Conservation (phyloP, 352 stramenopile species). For the Elongisporangium anandrum region DNA sequence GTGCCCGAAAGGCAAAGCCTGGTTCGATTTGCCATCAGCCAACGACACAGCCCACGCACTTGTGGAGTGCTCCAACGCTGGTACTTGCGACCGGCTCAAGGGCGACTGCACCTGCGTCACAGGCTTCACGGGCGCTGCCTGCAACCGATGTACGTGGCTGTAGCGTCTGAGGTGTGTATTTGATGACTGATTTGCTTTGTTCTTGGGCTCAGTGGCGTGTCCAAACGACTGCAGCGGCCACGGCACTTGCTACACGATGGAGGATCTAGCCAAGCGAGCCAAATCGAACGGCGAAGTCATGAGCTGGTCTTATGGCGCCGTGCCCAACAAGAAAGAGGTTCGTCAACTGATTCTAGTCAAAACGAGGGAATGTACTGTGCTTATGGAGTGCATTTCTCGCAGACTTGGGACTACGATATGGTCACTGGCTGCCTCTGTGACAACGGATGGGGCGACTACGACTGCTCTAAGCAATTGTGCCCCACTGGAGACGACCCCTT, state of each 20-base stretch:
- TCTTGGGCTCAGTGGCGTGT: slow-evolving; percentile 35
- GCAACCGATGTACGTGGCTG: slow-evolving; percentile 47
- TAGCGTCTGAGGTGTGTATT: neutral
- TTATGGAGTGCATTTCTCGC: too few relatives aligned
- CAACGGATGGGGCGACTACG: slow-evolving; percentile 84
- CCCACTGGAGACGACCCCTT: slow-evolving; percentile 87
- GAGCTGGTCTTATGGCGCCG: slow-evolving; percentile 50
- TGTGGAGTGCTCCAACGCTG: slow-evolving; percentile 72
- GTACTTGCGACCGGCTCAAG: slow-evolving; percentile 58
- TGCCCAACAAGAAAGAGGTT: slow-evolving; percentile 72
- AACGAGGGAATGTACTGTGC: too few relatives aligned
- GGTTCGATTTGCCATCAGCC: slow-evolving; percentile 54
- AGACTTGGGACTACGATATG: slow-evolving; percentile 89
- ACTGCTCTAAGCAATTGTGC: slow-evolving; percentile 85
- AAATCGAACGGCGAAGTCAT: slow-evolving; percentile 53
- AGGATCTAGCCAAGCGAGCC: slow-evolving; percentile 52
- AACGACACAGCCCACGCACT: slow-evolving; percentile 48
- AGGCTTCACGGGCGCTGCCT: slow-evolving; percentile 66
- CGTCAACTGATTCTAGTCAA: neutral
- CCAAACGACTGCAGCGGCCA: slow-evolving; percentile 75
- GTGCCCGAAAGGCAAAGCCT: slow-evolving; percentile 63
- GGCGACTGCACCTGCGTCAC: slow-evolving; percentile 60
- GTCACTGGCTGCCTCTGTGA: slow-evolving; percentile 84
- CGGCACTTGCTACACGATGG: slow-evolving; percentile 81
- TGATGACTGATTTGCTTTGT: neutral